Evolutionary conservation across 345 rosid genomes (phyloP).

Genomic region (Populus euphratica): DNA sequence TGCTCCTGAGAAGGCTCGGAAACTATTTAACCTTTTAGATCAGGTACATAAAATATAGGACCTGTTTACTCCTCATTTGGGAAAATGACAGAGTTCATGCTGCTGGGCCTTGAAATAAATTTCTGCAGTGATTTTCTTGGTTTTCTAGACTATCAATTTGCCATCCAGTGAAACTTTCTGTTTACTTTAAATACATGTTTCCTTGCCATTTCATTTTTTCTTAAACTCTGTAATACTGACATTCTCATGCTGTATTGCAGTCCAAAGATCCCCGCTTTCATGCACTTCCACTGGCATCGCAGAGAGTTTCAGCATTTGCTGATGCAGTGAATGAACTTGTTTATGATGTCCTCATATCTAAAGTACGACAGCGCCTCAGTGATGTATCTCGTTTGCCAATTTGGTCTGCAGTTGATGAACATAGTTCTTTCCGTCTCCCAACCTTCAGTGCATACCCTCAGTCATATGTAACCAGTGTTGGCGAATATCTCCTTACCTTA

Average conservation of each 20-base stretch:
- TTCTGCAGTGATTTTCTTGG: background rate
- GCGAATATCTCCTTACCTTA: slow-evolving; percentile 95
- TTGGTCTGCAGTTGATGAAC: slow-evolving; percentile 91
- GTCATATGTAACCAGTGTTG: slow-evolving; percentile 79
- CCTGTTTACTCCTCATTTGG: background rate
- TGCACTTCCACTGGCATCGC: slow-evolving; percentile 86
- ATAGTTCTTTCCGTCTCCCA: slow-evolving; percentile 72
- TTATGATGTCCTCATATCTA: slow-evolving; percentile 87
- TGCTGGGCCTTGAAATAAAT: background rate
- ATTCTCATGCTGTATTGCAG: slow-evolving; percentile 39
- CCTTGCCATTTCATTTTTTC: background rate
- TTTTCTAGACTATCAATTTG: background rate
- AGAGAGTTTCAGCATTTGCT: slow-evolving; percentile 78
- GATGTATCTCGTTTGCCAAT: slow-evolving; percentile 77
- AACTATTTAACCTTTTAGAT: slow-evolving; percentile 76
- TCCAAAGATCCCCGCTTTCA: slow-evolving; percentile 98
- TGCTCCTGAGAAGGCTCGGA: slow-evolving; percentile 80
- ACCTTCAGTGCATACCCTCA: slow-evolving; percentile 95
- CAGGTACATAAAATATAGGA: slow-evolving; percentile 48
- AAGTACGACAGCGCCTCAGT: slow-evolving; percentile 83
- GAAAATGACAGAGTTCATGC: background rate
- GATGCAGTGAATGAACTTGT: slow-evolving; percentile 91
- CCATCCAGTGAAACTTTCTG: background rate
- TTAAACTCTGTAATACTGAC: background rate
- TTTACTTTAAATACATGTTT: background rate